A percentile compares a stretch with the other conserved stretches of the same genome.
These are phyloP conservation scores for Pisolithus sp. DNA, from an alignment of 768 basidiomycete species.

Conservation along the genomic window DNA sequence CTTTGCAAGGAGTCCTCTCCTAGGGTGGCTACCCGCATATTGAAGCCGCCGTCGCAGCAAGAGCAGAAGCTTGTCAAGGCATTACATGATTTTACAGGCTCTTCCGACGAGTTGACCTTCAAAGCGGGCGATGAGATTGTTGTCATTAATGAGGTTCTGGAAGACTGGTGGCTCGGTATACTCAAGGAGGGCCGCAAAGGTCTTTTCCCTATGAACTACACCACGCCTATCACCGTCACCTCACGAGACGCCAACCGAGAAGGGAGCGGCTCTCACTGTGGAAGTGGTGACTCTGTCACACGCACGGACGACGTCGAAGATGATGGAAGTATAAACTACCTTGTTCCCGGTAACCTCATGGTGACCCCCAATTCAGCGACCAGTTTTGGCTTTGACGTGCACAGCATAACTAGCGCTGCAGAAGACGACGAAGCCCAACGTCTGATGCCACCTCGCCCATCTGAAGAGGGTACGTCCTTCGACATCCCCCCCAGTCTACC, in stretches of 20 bases:
- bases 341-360: slow-evolving; percentile 4
- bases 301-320: slow-evolving; percentile 18
- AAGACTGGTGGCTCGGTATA: slow-evolving; percentile 91
- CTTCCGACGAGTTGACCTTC: slow-evolving; percentile 75
- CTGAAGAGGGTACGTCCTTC: slow-evolving; percentile 17
- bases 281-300: neutral
- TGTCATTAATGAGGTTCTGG: slow-evolving; percentile 74
- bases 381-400: slow-evolving; percentile 26
- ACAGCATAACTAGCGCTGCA: slow-evolving; percentile 37
- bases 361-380: slow-evolving; percentile 21
- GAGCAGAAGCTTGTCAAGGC: slow-evolving; percentile 58
- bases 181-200: slow-evolving; percentile 57
- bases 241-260: neutral
- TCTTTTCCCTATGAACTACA: slow-evolving; percentile 76
- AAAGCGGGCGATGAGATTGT: slow-evolving; percentile 67
- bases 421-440: slow-evolving; percentile 38
- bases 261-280: neutral
- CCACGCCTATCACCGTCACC: slow-evolving; percentile 28
- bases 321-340: slow-evolving; percentile 13
- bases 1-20: slow-evolving; percentile 24
- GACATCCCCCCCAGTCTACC: slow-evolving; percentile 11
- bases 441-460: slow-evolving; percentile 24
- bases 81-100: slow-evolving; percentile 67
- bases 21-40: slow-evolving; percentile 31
- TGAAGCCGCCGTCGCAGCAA: slow-evolving; percentile 46